Evolutionary conservation across 164 flowering plant species (phyloP), one percentile per base, ranked within the genome.

Genomic region (Berberis thunbergii): DNA sequence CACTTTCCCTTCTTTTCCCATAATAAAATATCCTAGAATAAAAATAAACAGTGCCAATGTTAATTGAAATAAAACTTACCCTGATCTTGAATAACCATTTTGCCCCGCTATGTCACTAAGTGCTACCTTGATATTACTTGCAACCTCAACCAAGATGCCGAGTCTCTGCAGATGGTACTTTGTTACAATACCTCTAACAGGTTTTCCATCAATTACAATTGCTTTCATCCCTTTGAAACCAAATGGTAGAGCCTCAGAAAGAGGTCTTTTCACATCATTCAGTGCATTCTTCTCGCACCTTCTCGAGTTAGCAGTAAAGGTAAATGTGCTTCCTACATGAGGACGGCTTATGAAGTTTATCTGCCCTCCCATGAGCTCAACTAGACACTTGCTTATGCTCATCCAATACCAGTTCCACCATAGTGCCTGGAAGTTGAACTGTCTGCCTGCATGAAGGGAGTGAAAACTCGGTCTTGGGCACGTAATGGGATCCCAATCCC

Each of bases 361-460:
- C 46, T 83, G 81, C 64, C 98, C 98, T 68, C 87, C 87, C 98
- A 92, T 92, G 61, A 87, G 76, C 78, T 89, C 89, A 68, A 89
- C 96, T 59, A 92, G 73, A 67, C 96, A 89, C 76, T 89, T 89
- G 43, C 91, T 87, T 49, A 92, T 92, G 78, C 96, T 92, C 76
- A 92, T 42, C 98, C 98, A 40, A 92, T 89, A 41, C 98, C 98
- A 13, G 96, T 89, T 39, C 98, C 98, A 8, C 98, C 98, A 74
- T 83, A 89, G 61, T 79, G 70, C 75, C 98, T 75, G 41, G 98
- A 92, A 48, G 96, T 89, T 38, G 98, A 89, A 72, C 96, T 92
- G 64, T 92, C 98, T 39, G 93, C 98, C 75, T 92, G 98, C 96
- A 92, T 83, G 71, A 92, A 92, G 42, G 98, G 96, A 49, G 75